Evolutionary conservation across 441 rosid species (phyloP), one percentile per base, ranked within the genome.

Genomic region (Kokia cookei): DNA sequence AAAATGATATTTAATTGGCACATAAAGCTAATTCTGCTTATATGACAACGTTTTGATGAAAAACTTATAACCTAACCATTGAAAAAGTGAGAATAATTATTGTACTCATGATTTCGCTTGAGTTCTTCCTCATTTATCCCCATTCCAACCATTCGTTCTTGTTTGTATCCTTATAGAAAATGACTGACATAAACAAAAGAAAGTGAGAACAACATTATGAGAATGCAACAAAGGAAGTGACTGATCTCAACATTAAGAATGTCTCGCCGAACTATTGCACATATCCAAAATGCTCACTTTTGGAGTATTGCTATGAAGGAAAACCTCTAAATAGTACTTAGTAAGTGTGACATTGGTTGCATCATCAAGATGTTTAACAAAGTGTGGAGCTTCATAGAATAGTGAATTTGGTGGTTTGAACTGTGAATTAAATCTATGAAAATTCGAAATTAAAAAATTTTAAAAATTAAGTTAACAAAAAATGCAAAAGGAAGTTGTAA

Each of bases 201-300:
- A 73, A 35, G 72, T 50, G 53, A 47, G 50, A 73, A 37, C 37
- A 17, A 9, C 69, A 12, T 71, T 62, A 63, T 66, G 26, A 75
- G 27, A 32, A 69, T 17, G 54, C 22, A 64, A 15, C 29, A 2
- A 1, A 62, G n/a, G 45, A 64, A 26, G 51, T 17, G 54, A 65
- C 45, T 29, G 57, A 37, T 59, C 35, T 58, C 13, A 14, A 55
- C 12, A 68, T 77, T 66, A 63, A 61, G 72, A 75, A 66, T 24
- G 22, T 57, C 92, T 70, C 82, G 91, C 99, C 99, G 96, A 93
- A 89, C 98, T 91, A 85, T 98, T 89, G 82, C 98, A 95, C 91
- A 90, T 86, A 81, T 94, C 98, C 6, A 94, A 88, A 73, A 95
- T 87, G 87, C 92, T 86, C 50, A 84, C 82, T 81, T 93, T 97